Conservation (phyloP, 2,329 filamentous ascomycete genomes). For the Phyllosticta citriasiana region DNA sequence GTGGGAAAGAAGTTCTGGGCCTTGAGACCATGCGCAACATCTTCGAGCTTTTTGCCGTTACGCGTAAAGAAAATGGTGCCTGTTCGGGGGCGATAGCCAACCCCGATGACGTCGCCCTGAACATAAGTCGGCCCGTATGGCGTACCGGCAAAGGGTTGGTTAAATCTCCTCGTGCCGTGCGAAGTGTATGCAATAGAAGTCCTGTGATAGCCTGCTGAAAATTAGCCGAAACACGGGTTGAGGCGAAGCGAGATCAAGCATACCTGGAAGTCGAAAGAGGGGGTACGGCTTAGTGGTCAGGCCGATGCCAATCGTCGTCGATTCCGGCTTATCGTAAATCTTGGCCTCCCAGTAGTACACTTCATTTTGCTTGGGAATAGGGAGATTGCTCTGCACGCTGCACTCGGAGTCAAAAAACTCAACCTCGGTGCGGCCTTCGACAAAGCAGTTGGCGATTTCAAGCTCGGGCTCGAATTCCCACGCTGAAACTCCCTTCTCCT, state of each 20-base stretch:
- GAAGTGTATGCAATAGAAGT: slow-evolving; percentile 88
- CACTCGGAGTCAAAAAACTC: slow-evolving; percentile 98
- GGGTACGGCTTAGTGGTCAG: slow-evolving; percentile 97
- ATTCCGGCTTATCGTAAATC: slow-evolving; percentile 93
- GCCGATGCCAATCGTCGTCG: slow-evolving; percentile 76
- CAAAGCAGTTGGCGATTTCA: slow-evolving; percentile 97
- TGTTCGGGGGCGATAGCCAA: slow-evolving; percentile 88
- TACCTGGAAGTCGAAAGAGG: slow-evolving; percentile 86
- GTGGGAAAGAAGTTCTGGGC: slow-evolving; percentile 96
- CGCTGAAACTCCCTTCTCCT: slow-evolving; percentile 98
- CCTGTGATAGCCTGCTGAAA: slow-evolving; percentile 68
- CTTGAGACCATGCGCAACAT: slow-evolving; percentile 86
- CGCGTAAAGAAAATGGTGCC: slow-evolving; percentile 96
- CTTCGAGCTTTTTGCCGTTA: slow-evolving; percentile 94
- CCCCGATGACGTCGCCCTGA: slow-evolving; percentile 91
- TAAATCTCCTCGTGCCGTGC: slow-evolving; percentile 74
- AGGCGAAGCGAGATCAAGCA: slow-evolving; percentile 18
- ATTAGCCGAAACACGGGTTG: slow-evolving; percentile 14
- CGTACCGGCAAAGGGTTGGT: slow-evolving; percentile 78
- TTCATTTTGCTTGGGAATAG: slow-evolving; percentile 96
- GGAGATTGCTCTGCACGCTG: slow-evolving; percentile 92
- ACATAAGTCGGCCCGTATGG: slow-evolving; percentile 75
- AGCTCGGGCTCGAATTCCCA: slow-evolving; percentile 99
- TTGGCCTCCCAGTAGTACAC: slow-evolving; percentile 99
- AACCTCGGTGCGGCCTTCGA: slow-evolving; percentile 91